Conservation (phyloP, 345 rosid genomes). For the Hypericum androsaemum region DNA sequence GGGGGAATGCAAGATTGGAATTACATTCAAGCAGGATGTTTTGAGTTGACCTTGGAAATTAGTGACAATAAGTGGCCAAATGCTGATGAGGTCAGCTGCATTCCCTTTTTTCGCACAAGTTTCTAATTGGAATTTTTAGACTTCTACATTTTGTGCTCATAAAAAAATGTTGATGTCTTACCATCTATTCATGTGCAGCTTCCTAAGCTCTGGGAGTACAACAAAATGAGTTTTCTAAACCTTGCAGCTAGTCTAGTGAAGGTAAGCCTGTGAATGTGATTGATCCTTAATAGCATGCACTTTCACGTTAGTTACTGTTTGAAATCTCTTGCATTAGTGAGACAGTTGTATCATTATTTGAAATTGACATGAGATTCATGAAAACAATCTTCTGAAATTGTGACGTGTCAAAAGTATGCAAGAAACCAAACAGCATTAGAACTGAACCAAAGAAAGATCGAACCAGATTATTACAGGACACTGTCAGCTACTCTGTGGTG, state of each 20-base stretch:
- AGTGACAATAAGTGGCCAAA: conserved; percentile 93
- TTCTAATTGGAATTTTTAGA: neutral
- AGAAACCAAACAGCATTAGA: no score
- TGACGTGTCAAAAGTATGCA: no score
- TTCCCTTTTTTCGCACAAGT: neutral
- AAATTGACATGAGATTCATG: no score
- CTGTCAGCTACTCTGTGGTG: no score
- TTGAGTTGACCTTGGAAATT: conserved; percentile 91
- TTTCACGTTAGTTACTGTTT: no score
- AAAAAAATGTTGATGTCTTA: conserved; percentile 8
- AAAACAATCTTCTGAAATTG: no score
- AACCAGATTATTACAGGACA: no score
- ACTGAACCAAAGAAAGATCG: no score
- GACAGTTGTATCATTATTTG: no score
- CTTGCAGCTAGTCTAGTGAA: conserved; percentile 68
- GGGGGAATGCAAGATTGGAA: conserved; percentile 99
- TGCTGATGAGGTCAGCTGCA: conserved; percentile 53
- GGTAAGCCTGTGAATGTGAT: conserved; percentile 33
- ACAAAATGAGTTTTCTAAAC: conserved; percentile 84
- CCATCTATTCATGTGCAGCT: conserved; percentile 37
- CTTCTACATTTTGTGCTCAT: no score
- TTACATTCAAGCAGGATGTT: conserved; percentile 87
- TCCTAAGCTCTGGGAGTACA: conserved; percentile 80
- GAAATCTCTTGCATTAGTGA: no score
- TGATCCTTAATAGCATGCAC: no score